Conservation (phyloP, 371 early-diverging fungal genomes). For the Thermomucor indicae-seudaticae region DNA sequence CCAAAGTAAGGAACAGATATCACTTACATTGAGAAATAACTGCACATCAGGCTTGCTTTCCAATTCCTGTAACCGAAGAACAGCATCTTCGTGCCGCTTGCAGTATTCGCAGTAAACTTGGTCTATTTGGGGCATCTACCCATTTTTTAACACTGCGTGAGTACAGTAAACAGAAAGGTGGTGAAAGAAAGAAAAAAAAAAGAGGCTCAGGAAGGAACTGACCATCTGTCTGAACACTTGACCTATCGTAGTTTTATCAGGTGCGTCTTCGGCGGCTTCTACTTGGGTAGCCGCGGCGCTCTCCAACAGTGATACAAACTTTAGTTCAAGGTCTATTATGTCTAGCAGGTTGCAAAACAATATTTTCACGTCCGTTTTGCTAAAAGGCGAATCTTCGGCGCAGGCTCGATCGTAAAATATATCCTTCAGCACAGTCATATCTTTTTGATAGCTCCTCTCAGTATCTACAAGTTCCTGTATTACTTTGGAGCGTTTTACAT, state of each 20-base stretch:
- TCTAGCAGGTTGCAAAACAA: conserved; percentile 67
- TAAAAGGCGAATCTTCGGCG: conserved; percentile 31
- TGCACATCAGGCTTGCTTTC: conserved; percentile 44
- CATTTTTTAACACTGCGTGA: background rate
- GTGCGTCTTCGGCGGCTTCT: conserved; percentile 5
- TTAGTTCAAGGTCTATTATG: conserved; percentile 51
- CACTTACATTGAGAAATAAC: conserved; percentile 52
- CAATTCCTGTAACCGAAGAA: conserved; percentile 56
- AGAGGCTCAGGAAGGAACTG: background rate
- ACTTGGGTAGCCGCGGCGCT: conserved; percentile 26
- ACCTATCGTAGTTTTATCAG: conserved; percentile 39
- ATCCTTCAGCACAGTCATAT: conserved; percentile 66
- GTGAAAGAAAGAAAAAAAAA: background rate
- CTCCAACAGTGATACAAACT: conserved; percentile 47
- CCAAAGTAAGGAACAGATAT: too few relatives aligned
- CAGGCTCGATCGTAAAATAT: conserved; percentile 54
- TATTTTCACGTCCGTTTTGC: conserved; percentile 51
- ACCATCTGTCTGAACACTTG: conserved; percentile 59
- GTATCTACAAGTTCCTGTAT: conserved; percentile 69
- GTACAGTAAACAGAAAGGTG: background rate
- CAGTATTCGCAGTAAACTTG: conserved; percentile 68
- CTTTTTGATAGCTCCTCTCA: conserved; percentile 61
- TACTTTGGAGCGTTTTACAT: conserved; percentile 42
- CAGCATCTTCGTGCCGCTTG: conserved; percentile 68
- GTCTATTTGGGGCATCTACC: conserved; percentile 49